Evolutionary conservation across 768 basidiomycete genomes (phyloP).

Genomic region (Dioszegia aurantiaca): DNA sequence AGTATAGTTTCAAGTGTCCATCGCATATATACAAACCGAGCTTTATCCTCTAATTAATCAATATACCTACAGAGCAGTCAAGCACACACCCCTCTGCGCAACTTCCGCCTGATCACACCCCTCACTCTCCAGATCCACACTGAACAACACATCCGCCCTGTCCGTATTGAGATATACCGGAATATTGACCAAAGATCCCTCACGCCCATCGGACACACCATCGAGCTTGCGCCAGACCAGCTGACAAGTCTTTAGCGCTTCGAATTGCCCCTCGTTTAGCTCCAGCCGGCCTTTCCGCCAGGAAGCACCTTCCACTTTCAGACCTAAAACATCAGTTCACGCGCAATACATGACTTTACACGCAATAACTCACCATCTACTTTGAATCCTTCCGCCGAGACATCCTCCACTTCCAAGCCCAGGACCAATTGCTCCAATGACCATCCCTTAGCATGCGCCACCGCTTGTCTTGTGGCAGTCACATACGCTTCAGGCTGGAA

Average conservation of each 20-base stretch:
- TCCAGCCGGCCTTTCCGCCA: slow-evolving; percentile 68
- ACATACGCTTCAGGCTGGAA: slow-evolving; percentile 97
- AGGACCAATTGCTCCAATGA: slow-evolving; percentile 84
- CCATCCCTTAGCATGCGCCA: slow-evolving; percentile 87
- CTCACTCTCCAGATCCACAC: slow-evolving; percentile 77
- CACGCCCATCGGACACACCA: slow-evolving; percentile 49
- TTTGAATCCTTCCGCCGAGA: slow-evolving; percentile 73
- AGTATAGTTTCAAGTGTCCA: too few species aligned
- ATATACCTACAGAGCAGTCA: slow-evolving; percentile 63
- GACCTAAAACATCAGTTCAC: slow-evolving; percentile 57
- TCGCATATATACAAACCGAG: background rate
- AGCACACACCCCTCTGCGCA: slow-evolving; percentile 82
- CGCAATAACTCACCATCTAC: slow-evolving; percentile 68
- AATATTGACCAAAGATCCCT: slow-evolving; percentile 61
- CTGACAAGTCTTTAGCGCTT: slow-evolving; percentile 74
- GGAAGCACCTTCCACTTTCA: slow-evolving; percentile 80
- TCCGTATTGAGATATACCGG: slow-evolving; percentile 85
- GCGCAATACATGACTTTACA: background rate
- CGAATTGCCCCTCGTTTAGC: slow-evolving; percentile 82
- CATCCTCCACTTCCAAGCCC: slow-evolving; percentile 75
- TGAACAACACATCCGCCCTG: slow-evolving; percentile 85
- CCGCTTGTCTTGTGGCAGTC: slow-evolving; percentile 92
- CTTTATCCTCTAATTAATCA: background rate
- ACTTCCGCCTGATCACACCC: slow-evolving; percentile 64
- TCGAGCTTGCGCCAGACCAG: slow-evolving; percentile 72